Percentiles rank a stretch among this genome's conserved stretches.
phyloP scores from a whole-genome alignment of 2,329 filamentous ascomycete genomes.

The Diaporthe helianthi region DNA sequence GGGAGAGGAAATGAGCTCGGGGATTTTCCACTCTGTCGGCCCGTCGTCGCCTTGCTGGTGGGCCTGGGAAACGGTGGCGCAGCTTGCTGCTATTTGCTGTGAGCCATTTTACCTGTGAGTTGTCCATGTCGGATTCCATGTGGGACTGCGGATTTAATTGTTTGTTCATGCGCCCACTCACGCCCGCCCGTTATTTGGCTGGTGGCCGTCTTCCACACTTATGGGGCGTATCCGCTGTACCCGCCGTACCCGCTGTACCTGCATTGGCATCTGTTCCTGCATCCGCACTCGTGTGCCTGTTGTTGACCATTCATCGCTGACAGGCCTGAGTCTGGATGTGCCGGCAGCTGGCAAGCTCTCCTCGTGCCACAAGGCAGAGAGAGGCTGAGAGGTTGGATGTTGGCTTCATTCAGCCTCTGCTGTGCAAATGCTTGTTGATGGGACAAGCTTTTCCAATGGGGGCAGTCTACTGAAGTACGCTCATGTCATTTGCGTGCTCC shows the following conservation, averaged over 20 bases:
- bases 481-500: not conserved
- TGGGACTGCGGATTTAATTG: conserved; percentile 13
- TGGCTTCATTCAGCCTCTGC: not conserved
- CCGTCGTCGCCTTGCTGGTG: conserved; percentile 11
- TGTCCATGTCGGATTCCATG: conserved; percentile 13
- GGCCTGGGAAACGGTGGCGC: not conserved
- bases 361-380: no score
- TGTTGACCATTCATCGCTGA: not conserved
- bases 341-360: not conserved
- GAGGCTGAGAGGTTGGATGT: not conserved
- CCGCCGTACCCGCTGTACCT: no score
- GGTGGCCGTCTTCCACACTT: not conserved
- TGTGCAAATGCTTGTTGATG: not conserved
- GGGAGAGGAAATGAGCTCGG: conserved; percentile 12
- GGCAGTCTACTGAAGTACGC: not conserved
- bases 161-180: not conserved
- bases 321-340: not conserved
- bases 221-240: conserved; percentile 1
- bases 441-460: no score
- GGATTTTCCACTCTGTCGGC: conserved; percentile 21
- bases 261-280: conserved; percentile 7
- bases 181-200: conserved; percentile 4
- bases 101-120: no score
- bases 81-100: conserved; percentile 1
- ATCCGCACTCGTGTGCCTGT: not conserved